A percentile compares a stretch with the other conserved stretches of the same genome.
phyloP scores from a whole-genome alignment of 1,139 yeast species.

The Candida albicans region DNA sequence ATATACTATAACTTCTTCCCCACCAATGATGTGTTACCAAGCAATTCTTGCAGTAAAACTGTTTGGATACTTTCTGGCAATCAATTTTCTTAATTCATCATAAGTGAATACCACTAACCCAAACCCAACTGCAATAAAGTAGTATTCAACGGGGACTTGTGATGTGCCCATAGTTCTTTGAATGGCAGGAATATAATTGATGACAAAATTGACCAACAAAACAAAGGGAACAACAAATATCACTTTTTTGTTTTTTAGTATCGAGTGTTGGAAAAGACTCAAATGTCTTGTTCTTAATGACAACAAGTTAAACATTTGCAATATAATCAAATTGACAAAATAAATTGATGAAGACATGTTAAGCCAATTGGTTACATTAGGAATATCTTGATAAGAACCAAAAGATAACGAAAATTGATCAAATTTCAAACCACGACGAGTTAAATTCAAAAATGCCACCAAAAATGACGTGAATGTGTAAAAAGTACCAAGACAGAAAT shows the following conservation, averaged over 20 bases:
- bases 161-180: conserved; percentile 39
- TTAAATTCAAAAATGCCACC: conserved; percentile 32
- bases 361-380: conserved; percentile 24
- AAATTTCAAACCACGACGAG: conserved; percentile 43
- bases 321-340: conserved; percentile 49
- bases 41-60: conserved; percentile 41
- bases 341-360: conserved; percentile 48
- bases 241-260: conserved; percentile 23
- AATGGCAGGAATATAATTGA: conserved; percentile 48
- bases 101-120: conserved; percentile 37
- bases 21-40: conserved; percentile 26
- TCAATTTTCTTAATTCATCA: conserved; percentile 46
- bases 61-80: conserved; percentile 38
- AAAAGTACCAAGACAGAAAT: conserved; percentile 44
- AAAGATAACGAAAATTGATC: conserved; percentile 36
- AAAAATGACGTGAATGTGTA: conserved; percentile 37
- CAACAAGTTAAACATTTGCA: conserved; percentile 51
- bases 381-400: conserved; percentile 32
- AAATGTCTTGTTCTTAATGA: conserved; percentile 47
- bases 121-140: conserved; percentile 48
- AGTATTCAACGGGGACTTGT: conserved; percentile 48
- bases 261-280: conserved; percentile 42
- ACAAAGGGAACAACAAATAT: conserved; percentile 40
- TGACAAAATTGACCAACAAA: conserved; percentile 42
- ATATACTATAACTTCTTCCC: too few relatives aligned